phyloP scores from a whole-genome alignment of 228 moss, liverwort and hornwort genomes.

The Sphagnum magellanicum region DNA sequence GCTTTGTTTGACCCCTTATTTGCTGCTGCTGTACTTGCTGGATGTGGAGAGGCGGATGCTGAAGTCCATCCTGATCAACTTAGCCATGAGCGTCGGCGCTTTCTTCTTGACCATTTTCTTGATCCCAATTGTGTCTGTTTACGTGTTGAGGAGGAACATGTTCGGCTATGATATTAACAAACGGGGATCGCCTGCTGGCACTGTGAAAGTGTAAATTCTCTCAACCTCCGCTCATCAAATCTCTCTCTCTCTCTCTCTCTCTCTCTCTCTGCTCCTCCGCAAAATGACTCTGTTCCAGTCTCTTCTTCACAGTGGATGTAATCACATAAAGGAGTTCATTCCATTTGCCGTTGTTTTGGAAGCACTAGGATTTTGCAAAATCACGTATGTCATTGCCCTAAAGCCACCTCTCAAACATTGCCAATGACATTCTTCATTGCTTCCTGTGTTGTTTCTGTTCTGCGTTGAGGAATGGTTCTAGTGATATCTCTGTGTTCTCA shows the following conservation, averaged over 20 bases:
- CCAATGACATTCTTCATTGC: no score
- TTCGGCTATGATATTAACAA: constrained; percentile 90
- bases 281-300: no score
- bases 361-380: no score
- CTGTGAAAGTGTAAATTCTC: constrained; percentile 63
- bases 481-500: no score
- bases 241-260: not conserved
- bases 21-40: constrained; percentile 48
- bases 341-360: no score
- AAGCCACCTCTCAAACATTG: no score
- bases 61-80: constrained; percentile 69
- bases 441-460: no score
- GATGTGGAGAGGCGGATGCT: constrained; percentile 50
- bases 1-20: constrained; percentile 58
- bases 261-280: no score
- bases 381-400: no score
- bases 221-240: not conserved
- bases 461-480: no score
- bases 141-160: constrained; percentile 73
- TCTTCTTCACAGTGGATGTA: no score
- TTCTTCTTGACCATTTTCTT: constrained; percentile 56
- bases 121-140: constrained; percentile 55
- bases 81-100: constrained; percentile 68
- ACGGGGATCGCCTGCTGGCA: constrained; percentile 70
- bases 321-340: no score